Conservation (phyloP, 106 monocot genomes). For the Phalaenopsis aphrodite region DNA sequence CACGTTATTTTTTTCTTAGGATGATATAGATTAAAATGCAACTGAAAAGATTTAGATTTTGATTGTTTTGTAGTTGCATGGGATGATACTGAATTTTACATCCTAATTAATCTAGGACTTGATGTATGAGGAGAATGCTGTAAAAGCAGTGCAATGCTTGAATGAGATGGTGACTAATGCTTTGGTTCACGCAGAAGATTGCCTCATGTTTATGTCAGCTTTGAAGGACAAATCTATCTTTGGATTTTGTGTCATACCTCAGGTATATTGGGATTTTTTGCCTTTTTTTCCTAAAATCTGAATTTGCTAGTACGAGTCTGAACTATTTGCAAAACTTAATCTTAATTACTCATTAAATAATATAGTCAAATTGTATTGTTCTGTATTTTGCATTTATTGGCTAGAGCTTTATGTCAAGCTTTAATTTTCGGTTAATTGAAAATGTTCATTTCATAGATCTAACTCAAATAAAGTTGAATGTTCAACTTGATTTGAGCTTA, state of each 20-base stretch:
- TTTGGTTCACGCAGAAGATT: slow-evolving; percentile 77
- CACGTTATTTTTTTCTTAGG: background rate
- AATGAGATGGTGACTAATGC: slow-evolving; percentile 98
- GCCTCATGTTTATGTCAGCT: slow-evolving; percentile 73
- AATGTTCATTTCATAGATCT: background rate
- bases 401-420: background rate
- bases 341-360: background rate
- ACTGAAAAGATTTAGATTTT: background rate
- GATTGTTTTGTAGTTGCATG: background rate
- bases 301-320: background rate
- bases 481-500: background rate
- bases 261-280: slow-evolving; percentile 30
- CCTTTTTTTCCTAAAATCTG: slow-evolving; percentile 3
- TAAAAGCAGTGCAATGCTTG: slow-evolving; percentile 80
- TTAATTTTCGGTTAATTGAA: background rate
- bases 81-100: background rate
- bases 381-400: background rate
- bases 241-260: slow-evolving; percentile 94
- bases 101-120: slow-evolving; percentile 47
- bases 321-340: background rate
- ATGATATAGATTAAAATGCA: background rate
- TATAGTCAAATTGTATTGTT: background rate
- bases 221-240: slow-evolving; percentile 67
- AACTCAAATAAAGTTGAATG: background rate
- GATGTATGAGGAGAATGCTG: slow-evolving; percentile 65